Base-by-base conservation (phyloP, 208 protist genomes). In the Trypanosoma congolense region DNA sequence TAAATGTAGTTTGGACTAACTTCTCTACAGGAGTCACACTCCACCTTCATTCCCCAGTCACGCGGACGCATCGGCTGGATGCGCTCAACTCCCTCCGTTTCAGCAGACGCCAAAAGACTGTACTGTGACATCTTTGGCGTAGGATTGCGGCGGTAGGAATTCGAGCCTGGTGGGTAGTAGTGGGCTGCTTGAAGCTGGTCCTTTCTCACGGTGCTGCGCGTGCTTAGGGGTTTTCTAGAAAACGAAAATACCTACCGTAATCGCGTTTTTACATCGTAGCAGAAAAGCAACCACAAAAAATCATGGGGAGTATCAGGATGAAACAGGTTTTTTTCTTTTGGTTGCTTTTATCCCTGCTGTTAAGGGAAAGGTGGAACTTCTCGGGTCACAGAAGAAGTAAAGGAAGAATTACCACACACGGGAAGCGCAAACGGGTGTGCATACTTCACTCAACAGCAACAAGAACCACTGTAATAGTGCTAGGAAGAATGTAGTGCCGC, bases 81-180 rank as follows among this genome's bases (percentile, higher is more conserved):
- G 2, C 38, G 18, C 8, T 46, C 52, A 26, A 92, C 70, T 38
- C 70, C 60, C 28, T 85, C 76, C n/a, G 53, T 71, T 65, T 85
- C 77, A 16, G 79, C 75, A 14, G 46, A 19, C 44, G 89, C 65
- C 14, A 76, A 60, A 28, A 79, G 21, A 30, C 65, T 33, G 52
- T 78, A 92, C 21, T 75, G 26, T 18, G 84, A 80, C 84, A 92
- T 92, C 8, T n/a, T n/a, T n/a, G n/a, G n/a, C 18, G 42, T 25
- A 46, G n/a, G 9, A n/a, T 19, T 46, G 8, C 12, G 21, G 21
- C 6, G 42, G 33, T n/a, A n/a, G n/a, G n/a, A n/a, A n/a, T n/a
- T n/a, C n/a, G 33, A 38, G 6, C 12, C 12, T 38, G 6, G 6
- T 38, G 6, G 0, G 12, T 16, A 38, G 12, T 16, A 38, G 12